Conservation (phyloP, 2,329 filamentous ascomycete species). For the Ceratocystis cubensis region DNA sequence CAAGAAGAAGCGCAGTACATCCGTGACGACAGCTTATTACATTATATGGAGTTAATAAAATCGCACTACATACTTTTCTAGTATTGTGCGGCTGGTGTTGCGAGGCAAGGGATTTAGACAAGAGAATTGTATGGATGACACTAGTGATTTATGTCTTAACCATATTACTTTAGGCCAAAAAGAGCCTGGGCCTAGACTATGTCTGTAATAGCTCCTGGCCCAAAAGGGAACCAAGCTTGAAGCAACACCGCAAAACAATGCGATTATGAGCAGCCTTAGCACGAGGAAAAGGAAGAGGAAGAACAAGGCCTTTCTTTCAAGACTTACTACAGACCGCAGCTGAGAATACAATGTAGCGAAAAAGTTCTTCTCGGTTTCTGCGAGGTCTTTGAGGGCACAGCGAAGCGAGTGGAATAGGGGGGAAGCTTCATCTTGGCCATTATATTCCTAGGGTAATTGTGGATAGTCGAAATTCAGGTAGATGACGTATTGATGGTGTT, state of each 20-base stretch:
- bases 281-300: too few species aligned
- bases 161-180: not conserved
- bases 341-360: too few species aligned
- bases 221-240: not conserved
- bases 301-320: too few species aligned
- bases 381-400: too few species aligned
- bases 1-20: not conserved
- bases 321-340: too few species aligned
- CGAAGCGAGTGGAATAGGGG: too few species aligned
- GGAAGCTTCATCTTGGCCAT: too few species aligned
- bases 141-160: constrained; percentile 10
- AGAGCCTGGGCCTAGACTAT: not conserved
- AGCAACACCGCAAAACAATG: not conserved
- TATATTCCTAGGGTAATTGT: too few species aligned
- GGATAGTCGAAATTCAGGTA: too few species aligned
- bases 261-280: not conserved
- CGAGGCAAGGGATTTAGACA: constrained; percentile 4
- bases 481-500: too few species aligned
- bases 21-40: not conserved
- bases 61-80: not conserved
- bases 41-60: not conserved
- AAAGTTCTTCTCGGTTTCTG: too few species aligned
- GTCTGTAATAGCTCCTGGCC: not conserved
- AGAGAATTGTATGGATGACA: constrained; percentile 4
- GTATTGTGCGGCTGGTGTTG: not conserved